Conservation (phyloP, 2,329 filamentous ascomycete genomes). For the Fusarium illudens region DNA sequence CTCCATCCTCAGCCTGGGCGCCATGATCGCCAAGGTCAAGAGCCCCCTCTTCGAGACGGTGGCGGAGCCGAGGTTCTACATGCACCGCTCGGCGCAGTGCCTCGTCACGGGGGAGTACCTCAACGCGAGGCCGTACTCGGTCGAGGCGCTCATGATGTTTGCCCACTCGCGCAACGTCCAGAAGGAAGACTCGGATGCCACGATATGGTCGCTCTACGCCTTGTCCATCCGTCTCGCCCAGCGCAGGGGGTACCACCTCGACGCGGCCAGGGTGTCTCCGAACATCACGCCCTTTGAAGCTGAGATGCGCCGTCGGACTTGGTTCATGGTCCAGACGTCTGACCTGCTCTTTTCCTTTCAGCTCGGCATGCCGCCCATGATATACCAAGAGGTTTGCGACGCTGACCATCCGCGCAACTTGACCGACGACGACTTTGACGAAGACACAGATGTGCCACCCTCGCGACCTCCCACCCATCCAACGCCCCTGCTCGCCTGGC, state of each 20-base stretch:
- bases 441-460: conserved; percentile 53
- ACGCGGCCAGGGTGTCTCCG: conserved; percentile 52
- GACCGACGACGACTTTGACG: conserved; percentile 61
- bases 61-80: conserved; percentile 45
- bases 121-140: conserved; percentile 53
- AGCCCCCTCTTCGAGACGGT: conserved; percentile 31
- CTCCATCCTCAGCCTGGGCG: conserved; percentile 55
- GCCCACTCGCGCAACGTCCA: conserved; percentile 54
- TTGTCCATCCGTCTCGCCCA: conserved; percentile 59
- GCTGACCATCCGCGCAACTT: conserved; percentile 57
- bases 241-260: conserved; percentile 61
- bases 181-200: conserved; percentile 52
- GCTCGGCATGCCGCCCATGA: conserved; percentile 61
- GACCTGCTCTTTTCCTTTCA: conserved; percentile 61
- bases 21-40: conserved; percentile 47
- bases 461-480: conserved; percentile 54
- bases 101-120: conserved; percentile 59
- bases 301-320: conserved; percentile 60
- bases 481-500: conserved; percentile 54
- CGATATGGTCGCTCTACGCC: conserved; percentile 58
- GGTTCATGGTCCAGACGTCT: conserved; percentile 58
- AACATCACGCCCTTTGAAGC: conserved; percentile 58
- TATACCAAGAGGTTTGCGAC: conserved; percentile 58
- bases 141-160: conserved; percentile 60
- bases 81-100: conserved; percentile 54